Conservation (phyloP, 2,329 filamentous ascomycete species). For the Knoxdaviesia capensis region DNA sequence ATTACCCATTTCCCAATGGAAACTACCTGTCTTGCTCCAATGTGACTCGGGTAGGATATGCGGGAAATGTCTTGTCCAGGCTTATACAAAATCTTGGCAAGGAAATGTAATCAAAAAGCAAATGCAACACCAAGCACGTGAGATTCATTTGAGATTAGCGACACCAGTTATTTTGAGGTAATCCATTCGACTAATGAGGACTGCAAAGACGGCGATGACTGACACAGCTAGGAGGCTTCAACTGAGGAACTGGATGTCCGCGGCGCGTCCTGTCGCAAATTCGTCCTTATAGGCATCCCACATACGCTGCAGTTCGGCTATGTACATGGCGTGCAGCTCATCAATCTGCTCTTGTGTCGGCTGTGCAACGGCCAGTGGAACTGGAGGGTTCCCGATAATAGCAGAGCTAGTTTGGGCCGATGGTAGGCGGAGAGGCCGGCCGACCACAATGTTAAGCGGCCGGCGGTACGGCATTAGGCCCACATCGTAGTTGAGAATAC, state of each 20-base stretch:
- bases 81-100: too few relatives aligned
- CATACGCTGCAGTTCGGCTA: slow-evolving; percentile 49
- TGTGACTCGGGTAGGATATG: too few relatives aligned
- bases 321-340: slow-evolving; percentile 58
- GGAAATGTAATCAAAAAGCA: too few relatives aligned
- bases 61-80: too few relatives aligned
- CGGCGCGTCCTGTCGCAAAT: slow-evolving; percentile 41
- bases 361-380: slow-evolving; percentile 24
- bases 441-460: slow-evolving; percentile 77
- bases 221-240: slow-evolving; percentile 10
- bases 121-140: too few relatives aligned
- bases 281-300: slow-evolving; percentile 65
- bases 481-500: slow-evolving; percentile 95
- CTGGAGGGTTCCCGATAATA: too few relatives aligned
- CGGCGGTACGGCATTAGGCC: slow-evolving; percentile 86
- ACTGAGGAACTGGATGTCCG: slow-evolving; percentile 47
- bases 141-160: too few relatives aligned
- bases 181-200: too few relatives aligned
- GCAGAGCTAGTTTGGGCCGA: slow-evolving; percentile 25
- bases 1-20: too few relatives aligned
- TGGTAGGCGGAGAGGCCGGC: slow-evolving; percentile 40
- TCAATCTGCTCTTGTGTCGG: slow-evolving; percentile 62
- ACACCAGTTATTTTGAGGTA: too few relatives aligned
- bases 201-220: neutral
- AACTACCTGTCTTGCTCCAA: too few relatives aligned